Evolutionary conservation across 768 basidiomycete species (phyloP).

Genomic region (Phanerochaete sordida): DNA sequence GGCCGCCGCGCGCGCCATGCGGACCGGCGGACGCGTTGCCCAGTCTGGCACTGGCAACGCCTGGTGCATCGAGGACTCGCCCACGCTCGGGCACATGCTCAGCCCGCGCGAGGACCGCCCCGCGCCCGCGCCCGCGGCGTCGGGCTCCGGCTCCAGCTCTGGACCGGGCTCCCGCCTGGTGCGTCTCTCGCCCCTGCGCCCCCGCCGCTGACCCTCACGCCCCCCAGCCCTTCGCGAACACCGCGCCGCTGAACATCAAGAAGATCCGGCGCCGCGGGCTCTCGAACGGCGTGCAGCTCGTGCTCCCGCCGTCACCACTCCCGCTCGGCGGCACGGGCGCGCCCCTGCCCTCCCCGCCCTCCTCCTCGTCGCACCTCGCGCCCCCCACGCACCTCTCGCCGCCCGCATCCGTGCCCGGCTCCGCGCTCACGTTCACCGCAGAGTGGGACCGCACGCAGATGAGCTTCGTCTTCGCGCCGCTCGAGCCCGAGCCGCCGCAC

Average conservation of each 20-base stretch:
- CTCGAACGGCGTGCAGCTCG: constrained; percentile 22
- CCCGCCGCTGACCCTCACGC: too few species aligned
- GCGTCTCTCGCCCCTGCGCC: too few species aligned
- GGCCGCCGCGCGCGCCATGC: constrained; percentile 29
- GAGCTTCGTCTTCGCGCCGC: constrained; percentile 24
- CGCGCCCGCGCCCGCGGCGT: too few species aligned
- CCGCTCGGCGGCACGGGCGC: too few species aligned
- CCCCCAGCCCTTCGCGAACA: too few species aligned
- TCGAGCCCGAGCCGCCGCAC: constrained; percentile 11
- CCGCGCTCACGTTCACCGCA: constrained; percentile 28
- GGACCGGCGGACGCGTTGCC: constrained; percentile 16
- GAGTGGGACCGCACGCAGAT: constrained; percentile 25
- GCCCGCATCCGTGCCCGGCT: constrained; percentile 12
- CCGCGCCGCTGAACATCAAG: constrained; percentile 20
- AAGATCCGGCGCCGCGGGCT: constrained; percentile 25
- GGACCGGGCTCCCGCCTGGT: constrained; percentile 9
- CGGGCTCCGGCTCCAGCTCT: too few species aligned
- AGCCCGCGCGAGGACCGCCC: too few species aligned
- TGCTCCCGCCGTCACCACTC: constrained; percentile 22
- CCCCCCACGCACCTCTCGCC: neutral
- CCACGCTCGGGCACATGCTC: constrained; percentile 15
- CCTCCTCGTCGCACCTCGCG: too few species aligned
- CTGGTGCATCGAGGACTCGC: constrained; percentile 25
- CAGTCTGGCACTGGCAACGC: constrained; percentile 26
- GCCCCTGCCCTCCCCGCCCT: too few species aligned